Evolutionary conservation across 1,139 yeast genomes (phyloP), one percentile per base, ranked within the genome.

Genomic region (Wickerhamiella infanticola): DNA sequence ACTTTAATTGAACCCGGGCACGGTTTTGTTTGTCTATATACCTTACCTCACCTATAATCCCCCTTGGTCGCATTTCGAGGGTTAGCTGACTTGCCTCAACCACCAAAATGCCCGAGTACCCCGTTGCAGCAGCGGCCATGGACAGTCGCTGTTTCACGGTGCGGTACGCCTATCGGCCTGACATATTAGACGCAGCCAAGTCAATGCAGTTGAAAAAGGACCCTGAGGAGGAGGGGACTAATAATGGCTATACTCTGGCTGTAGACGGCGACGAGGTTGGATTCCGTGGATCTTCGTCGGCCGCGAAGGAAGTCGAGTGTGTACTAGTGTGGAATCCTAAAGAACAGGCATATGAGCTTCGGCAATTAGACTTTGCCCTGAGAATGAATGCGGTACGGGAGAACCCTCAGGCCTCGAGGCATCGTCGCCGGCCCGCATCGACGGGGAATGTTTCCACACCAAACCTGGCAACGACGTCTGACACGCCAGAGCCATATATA

Each of bases 291-390:
- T 53, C 54, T 29, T 56, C 54, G 23, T 48, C 57, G 1, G 48
- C 53, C 5, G 53, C 57, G n/a, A 58, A 57, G 35, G 63, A 58
- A 24, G 58, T 53, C 26, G 65, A 62, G 41, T 62, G 62, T 44
- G 61, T 60, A 24, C 53, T 62, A 31, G 53, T 61, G 5, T 62
- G 49, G 50, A 61, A 62, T 40, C 51, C 54, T 2, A 48, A 50
- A 11, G 45, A 54, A 2, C 42, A 51, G 11, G 43, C 51, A 35
- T 61, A 58, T 48, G 60, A 59, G 41, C 49, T 62, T 40, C 54
- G 53, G 43, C 58, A 56, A 37, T 47, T 62, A 37, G 57, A 55
- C 44, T 49, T 53, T 36, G 55, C 59, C 5, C 40, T 62, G 35
- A 52, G 62, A 35, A 60, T 60, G 38, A 52, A 55, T 24, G 53